Evolutionary conservation across 805 yeast genomes (phyloP), one percentile per base, ranked within the genome.

Genomic region (Hermanozyma aechmeae): DNA sequence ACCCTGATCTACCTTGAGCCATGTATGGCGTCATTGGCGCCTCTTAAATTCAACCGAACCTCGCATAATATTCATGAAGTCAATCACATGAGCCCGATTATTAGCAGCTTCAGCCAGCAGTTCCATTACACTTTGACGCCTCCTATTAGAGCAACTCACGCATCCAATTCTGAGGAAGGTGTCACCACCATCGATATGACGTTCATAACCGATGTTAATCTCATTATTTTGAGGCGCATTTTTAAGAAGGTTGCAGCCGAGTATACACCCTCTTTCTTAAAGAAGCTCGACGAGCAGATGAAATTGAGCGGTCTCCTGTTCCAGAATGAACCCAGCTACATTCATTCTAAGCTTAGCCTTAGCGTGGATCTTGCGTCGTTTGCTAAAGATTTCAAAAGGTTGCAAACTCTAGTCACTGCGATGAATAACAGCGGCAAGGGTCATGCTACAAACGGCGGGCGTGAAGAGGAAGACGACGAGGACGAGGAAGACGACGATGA

Each of bases 1-100:
- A 48, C 46, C 25, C 50, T 52, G 31, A 52, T 59, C 26, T 62
- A 51, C 38, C 38, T 61, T 12, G 65, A 61, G 27, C 66, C 65
- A 6, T 48, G 61, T 27, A 43, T 61, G 30, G 68, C 65, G 15
- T 43, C 51, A 28, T 40, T 51, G 31, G 50, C 51, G 16, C 46
- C 43, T 13, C 38, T 49, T 33, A 49, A 50, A 31, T 56, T 46
- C 36, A 35, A 46, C 16, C 53, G 52, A 16, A 44, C 51, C 12
- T 40, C 56, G 9, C 40, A 58, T n/a, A 61, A 61, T 37, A 39
- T 56, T 5, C 26, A 33, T 23, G 54, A 50, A 16, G 37, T 35
- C 13, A 42, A 40, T 29, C 31, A 34, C 34, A 28, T 24, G n/a
- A n/a, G n/a, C n/a, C 45, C 45, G 10, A 31, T 39, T 15, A 32